phyloP scores from a whole-genome alignment of 495 filamentous ascomycete species.

The Aspergillus kassunensis region DNA sequence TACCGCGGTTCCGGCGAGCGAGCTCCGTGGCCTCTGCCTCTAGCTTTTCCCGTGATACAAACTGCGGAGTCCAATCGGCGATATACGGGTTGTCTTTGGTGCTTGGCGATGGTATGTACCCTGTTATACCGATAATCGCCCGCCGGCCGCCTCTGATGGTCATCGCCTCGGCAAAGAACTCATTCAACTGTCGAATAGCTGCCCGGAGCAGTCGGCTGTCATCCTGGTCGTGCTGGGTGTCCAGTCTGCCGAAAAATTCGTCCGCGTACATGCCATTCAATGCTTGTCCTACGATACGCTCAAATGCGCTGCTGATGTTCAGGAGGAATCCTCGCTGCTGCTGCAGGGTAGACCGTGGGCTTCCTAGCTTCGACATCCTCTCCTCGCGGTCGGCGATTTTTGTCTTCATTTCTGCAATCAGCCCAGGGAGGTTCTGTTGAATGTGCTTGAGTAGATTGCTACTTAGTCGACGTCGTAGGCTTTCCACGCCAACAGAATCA shows the following conservation, averaged over 20 bases:
- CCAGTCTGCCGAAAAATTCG: constrained; percentile 49
- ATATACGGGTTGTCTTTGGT: constrained; percentile 20
- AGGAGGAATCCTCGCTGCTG: constrained; percentile 55
- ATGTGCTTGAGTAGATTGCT: constrained; percentile 39
- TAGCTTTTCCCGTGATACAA: constrained; percentile 3
- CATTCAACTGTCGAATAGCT: constrained; percentile 52
- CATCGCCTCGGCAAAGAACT: constrained; percentile 52
- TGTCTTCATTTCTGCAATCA: constrained; percentile 27
- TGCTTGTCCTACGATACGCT: constrained; percentile 44
- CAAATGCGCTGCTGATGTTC: constrained; percentile 49
- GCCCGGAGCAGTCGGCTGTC: constrained; percentile 54
- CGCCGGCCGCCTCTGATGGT: constrained; percentile 35
- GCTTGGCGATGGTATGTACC: too few species aligned
- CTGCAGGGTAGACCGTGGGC: constrained; percentile 37
- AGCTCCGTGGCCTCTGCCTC: constrained; percentile 18
- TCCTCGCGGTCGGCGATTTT: constrained; percentile 17
- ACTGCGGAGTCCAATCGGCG: constrained; percentile 12
- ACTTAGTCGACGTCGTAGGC: constrained; percentile 39
- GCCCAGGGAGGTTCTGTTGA: constrained; percentile 30
- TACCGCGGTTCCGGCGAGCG: constrained; percentile 27
- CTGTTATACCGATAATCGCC: constrained; percentile 6
- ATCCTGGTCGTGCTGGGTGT: background rate
- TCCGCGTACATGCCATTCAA: constrained; percentile 53
- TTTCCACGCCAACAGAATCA: constrained; percentile 32
- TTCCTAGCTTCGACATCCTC: constrained; percentile 45